Base-by-base conservation (phyloP, 768 basidiomycete species). In the Termitomyces sp. region DNA sequence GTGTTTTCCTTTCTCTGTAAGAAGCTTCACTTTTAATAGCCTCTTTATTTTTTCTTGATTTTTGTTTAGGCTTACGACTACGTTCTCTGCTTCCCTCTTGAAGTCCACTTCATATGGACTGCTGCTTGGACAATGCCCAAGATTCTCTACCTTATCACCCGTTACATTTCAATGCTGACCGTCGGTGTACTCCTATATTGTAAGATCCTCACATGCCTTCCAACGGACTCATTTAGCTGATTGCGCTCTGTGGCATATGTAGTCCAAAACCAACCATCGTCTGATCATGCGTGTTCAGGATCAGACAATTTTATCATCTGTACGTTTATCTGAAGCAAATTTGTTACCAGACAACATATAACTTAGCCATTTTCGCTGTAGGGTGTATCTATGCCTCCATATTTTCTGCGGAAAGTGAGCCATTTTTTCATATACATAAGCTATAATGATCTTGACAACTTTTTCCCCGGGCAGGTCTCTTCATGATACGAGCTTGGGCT, bases 61-160 rank as follows among this genome's bases (percentile, higher is more conserved):
- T 11, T 34, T 3, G 31, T 5, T 25, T 68, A 73, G 36, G 70
- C 49, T 34, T 65, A 71, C 31, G n/a, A 68, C 37, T 50, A 61
- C 36, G 20, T 69, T 64, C 55, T 72, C 67, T 71, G 46, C 17
- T 20, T 57, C n/a, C 7, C 10, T 11, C 55, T 48, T 5, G 60
- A 64, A 43, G 15, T 54, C 5, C 25, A 31, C 14, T 52, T 48
- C 12, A 57, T 66, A 31, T 65, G 65, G 65, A 14, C 36, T n/a
- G 43, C 62, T 42, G 7, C 52, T 9, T 66, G 65, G 62, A 61
- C 31, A 1, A 31, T 66, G 1, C 60, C 62, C 31, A 63, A 61
- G 42, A 29, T 51, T 32, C 53, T 66, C n/a, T 66, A 66, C 49
- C 53, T 66, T 46, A 29, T 56, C 7, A 1, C 5, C 1, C 42